Evolutionary conservation across 2,329 filamentous ascomycete species (phyloP).

Genomic region (Verticillium albo-atrum): DNA sequence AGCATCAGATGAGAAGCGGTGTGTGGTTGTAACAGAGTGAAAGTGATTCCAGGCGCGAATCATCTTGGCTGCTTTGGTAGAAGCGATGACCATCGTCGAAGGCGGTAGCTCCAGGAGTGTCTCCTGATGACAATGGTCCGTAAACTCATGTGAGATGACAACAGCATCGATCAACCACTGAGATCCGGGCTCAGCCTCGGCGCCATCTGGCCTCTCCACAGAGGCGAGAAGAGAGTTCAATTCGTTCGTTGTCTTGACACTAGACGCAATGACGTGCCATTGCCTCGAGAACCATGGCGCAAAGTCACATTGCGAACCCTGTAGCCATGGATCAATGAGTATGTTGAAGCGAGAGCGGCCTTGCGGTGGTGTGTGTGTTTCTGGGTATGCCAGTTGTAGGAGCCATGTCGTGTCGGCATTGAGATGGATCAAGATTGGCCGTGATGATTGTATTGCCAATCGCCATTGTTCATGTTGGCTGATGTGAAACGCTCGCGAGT

Average conservation of each 20-base stretch:
- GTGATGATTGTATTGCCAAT: constrained; percentile 5
- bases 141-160: constrained; percentile 61
- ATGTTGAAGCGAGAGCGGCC: constrained; percentile 56
- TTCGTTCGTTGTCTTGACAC: constrained; percentile 48
- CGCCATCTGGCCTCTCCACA: constrained; percentile 15
- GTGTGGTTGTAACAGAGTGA: constrained; percentile 44
- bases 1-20: constrained; percentile 32
- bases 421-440: constrained; percentile 54
- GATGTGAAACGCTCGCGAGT: constrained; percentile 1
- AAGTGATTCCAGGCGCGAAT: constrained; percentile 59
- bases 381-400: constrained; percentile 56
- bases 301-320: constrained; percentile 58
- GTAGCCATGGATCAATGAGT: constrained; percentile 62
- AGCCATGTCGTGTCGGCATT: constrained; percentile 67
- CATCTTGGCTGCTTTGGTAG: constrained; percentile 51
- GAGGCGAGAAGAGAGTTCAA: constrained; percentile 43
- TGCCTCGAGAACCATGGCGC: constrained; percentile 62
- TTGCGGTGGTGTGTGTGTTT: constrained; percentile 31
- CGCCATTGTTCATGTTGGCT: constrained; percentile 4
- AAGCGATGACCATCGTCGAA: constrained; percentile 55
- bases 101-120: constrained; percentile 52
- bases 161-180: constrained; percentile 50
- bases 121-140: constrained; percentile 61
- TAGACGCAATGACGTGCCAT: constrained; percentile 53
- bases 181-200: neutral